phyloP scores from a whole-genome alignment of 2,329 filamentous ascomycete species.

The Fusarium concolor region DNA sequence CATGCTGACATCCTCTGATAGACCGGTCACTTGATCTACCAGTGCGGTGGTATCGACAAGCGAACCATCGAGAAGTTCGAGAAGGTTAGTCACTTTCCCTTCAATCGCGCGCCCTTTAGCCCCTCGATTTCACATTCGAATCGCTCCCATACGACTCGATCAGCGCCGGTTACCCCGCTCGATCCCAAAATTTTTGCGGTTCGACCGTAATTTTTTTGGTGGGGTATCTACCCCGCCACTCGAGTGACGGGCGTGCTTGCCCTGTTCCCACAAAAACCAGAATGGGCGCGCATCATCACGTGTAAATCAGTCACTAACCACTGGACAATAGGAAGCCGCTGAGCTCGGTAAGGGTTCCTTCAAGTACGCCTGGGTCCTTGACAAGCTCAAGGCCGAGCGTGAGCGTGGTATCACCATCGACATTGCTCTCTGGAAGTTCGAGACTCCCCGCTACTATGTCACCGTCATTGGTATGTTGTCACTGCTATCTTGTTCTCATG shows the following conservation, averaged over 20 bases:
- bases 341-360: conserved; percentile 99
- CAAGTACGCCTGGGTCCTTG: conserved; percentile 99
- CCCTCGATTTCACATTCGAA: conserved; percentile 29
- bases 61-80: conserved; percentile 99
- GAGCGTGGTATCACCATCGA: conserved; percentile 99
- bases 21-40: conserved; percentile 97
- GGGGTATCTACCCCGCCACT: conserved; percentile 38
- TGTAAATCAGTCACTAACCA: conserved; percentile 34
- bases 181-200: conserved; percentile 35
- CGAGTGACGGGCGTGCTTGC: conserved; percentile 18
- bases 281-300: conserved; percentile 18
- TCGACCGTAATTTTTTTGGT: conserved; percentile 27
- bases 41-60: conserved; percentile 99
- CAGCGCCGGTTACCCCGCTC: conserved; percentile 13
- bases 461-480: conserved; percentile 87
- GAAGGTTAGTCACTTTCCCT: conserved; percentile 77
- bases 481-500: background rate
- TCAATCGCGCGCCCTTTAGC: conserved; percentile 23
- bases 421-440: conserved; percentile 99
- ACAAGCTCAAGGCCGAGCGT: conserved; percentile 99
- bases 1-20: conserved; percentile 52
- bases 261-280: conserved; percentile 13
- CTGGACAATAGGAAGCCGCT: conserved; percentile 82
- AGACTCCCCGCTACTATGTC: conserved; percentile 97
- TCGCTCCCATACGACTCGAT: conserved; percentile 24